Conservation (phyloP, 305 asterid species). For the Solanum aculeatissimum region DNA sequence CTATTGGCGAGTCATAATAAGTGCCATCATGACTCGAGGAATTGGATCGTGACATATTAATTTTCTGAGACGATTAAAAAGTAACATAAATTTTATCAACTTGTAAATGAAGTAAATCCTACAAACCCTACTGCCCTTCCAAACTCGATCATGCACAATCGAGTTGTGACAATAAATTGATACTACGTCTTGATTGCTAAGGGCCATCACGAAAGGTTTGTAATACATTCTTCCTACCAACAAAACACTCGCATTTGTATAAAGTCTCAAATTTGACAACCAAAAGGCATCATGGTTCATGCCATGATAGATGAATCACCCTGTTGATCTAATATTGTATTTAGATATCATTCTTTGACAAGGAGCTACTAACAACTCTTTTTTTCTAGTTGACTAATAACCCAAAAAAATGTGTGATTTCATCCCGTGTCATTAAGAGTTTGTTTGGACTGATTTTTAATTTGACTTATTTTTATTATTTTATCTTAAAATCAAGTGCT, state of each 20-base stretch:
- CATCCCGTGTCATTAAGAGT: not conserved
- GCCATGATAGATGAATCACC: not conserved
- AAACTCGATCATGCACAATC: not conserved
- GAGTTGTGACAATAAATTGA: not conserved
- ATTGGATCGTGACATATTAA: too few relatives aligned
- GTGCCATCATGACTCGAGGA: too few relatives aligned
- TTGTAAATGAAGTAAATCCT: not conserved
- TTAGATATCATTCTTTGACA: not conserved
- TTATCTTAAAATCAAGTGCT: not conserved
- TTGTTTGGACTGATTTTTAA: not conserved
- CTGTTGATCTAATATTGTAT: not conserved
- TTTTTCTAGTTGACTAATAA: not conserved
- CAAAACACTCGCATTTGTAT: not conserved
- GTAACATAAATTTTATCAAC: not conserved
- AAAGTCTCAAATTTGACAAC: not conserved
- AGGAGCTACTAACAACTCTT: not conserved
- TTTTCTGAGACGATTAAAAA: too few relatives aligned
- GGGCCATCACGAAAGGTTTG: too few relatives aligned
- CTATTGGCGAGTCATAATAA: too few relatives aligned
- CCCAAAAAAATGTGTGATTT: not conserved
- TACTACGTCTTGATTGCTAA: too few relatives aligned
- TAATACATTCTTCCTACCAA: not conserved
- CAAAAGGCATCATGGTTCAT: not conserved
- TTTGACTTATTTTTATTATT: not conserved
- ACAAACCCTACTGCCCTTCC: not conserved